Conservation (phyloP, 768 basidiomycete species). For the Mycena pura region DNA sequence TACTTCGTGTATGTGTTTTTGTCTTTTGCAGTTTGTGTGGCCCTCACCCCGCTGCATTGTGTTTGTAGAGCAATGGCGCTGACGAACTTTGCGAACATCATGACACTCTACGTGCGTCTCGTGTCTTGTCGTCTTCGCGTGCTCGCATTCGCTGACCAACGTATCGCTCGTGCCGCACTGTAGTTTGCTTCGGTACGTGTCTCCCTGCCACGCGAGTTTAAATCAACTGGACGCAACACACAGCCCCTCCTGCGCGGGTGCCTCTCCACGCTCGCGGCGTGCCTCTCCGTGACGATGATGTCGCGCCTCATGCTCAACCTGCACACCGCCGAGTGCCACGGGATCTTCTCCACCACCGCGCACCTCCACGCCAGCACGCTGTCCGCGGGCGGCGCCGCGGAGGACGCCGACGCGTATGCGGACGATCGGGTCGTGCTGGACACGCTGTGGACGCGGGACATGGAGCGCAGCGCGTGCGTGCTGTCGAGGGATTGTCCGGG, state of each 20-base stretch:
- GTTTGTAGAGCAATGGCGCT: conserved; percentile 5
- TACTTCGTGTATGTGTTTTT: conserved; percentile 13
- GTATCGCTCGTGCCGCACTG: too few species aligned
- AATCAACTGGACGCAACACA: too few species aligned
- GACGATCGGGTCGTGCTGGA: background rate
- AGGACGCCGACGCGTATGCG: too few species aligned
- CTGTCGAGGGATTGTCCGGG: too few species aligned
- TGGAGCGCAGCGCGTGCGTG: conserved; percentile 11
- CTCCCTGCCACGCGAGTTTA: too few species aligned
- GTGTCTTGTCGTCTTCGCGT: background rate
- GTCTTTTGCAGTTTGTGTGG: background rate
- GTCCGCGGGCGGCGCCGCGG: background rate
- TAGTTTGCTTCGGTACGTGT: too few species aligned
- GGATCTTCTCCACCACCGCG: conserved; percentile 11
- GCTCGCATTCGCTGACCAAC: background rate
- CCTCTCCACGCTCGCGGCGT: conserved; percentile 16
- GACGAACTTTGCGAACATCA: conserved; percentile 31
- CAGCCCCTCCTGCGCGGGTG: conserved; percentile 13
- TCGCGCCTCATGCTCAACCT: conserved; percentile 48
- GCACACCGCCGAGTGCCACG: conserved; percentile 23
- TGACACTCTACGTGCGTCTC: conserved; percentile 15
- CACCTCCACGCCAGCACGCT: background rate
- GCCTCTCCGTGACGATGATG: conserved; percentile 39
- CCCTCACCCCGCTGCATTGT: background rate
- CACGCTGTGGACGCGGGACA: conserved; percentile 11